A percentile compares a stretch with the other conserved stretches of the same genome.
These are phyloP conservation scores for Magnolia officinalis DNA, from an alignment of 164 flowering plant species.

Conservation along the genomic window DNA sequence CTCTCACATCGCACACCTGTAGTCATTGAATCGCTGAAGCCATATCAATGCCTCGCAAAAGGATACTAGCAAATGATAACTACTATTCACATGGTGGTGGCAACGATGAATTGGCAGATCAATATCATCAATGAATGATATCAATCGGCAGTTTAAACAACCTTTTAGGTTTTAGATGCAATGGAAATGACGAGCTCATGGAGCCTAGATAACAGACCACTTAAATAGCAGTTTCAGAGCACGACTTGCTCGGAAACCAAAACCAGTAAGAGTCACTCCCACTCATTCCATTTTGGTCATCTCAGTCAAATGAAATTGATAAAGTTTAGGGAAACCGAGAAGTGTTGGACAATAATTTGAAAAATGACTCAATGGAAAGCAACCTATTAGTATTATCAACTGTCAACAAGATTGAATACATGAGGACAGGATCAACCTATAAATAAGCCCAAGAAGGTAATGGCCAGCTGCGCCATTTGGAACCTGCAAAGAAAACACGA, in stretches of 20 bases:
- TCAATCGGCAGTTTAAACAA: not conserved
- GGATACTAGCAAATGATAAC: not conserved
- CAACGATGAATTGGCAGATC: not conserved
- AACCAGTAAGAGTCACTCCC: not conserved
- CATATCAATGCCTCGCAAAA: not conserved
- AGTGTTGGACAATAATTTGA: not conserved
- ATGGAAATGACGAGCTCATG: not conserved
- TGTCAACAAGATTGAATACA: not conserved
- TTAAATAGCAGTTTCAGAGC: not conserved
- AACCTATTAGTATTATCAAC: not conserved
- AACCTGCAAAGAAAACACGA: constrained; percentile 47
- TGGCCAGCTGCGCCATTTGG: constrained; percentile 99
- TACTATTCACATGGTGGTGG: not conserved
- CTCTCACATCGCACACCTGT: not conserved
- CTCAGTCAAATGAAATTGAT: not conserved
- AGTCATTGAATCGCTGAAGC: not conserved
- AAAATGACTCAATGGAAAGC: not conserved
- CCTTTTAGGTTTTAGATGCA: not conserved
- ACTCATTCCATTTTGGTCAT: not conserved
- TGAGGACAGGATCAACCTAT: constrained; percentile 48
- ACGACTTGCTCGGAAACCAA: not conserved
- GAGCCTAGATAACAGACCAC: not conserved
- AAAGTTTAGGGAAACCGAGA: not conserved
- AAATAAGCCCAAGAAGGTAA: constrained; percentile 93
- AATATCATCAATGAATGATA: too few relatives aligned